Evolutionary conservation across 2,329 filamentous ascomycete species (phyloP), one percentile per base, ranked within the genome.

Genomic region (Hymenoscyphus repandus): DNA sequence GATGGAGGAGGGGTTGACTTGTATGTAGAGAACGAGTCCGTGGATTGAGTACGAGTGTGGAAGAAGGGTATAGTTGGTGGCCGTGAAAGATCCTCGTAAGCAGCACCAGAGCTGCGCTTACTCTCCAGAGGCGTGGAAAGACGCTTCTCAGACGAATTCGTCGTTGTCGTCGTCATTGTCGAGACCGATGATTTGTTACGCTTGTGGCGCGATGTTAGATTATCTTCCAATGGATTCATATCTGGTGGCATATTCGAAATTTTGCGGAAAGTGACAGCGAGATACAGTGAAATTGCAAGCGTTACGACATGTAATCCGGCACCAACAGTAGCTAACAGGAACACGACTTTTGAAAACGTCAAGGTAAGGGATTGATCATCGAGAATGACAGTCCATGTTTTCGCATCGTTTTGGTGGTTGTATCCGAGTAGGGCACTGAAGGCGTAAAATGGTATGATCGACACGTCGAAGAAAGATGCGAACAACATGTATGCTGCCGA

Each of bases 401-500:
- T 36, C 13, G 18, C 15, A 11, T 20, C 22, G 1, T 49, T 49
- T 18, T 58, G 62, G 37, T 69, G 58, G 7, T 57, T 72, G 44
- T 72, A 68, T 10, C 72, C 70, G 6, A 72, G 68, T 41, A 78
- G 64, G 2, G 72, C 73, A 6, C 77, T 77, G 54, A 80, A 84
- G 6, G 73, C 72, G 62, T 80, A 85, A 34, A 84, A 69, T 7
- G 77, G 74, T 22, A 79, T 58, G 40, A 78, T 69, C 10, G 70
- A 71, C 12, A 82, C 63, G 66, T 97, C 92, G 38, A 86, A 79
- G 39, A 90, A 71, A 10, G 80, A 76, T 2, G 90, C 82, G 66
- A 96, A 97, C 51, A 93, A 71, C 69, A 95, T 90, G 69, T 97
- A 97, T 57, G 89, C 92, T 12, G 89, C 85, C 15, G 90, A 88